Evolutionary conservation across 2,329 filamentous ascomycete species (phyloP), one percentile per base, ranked within the genome.

Genomic region (Microdochium bolleyi): DNA sequence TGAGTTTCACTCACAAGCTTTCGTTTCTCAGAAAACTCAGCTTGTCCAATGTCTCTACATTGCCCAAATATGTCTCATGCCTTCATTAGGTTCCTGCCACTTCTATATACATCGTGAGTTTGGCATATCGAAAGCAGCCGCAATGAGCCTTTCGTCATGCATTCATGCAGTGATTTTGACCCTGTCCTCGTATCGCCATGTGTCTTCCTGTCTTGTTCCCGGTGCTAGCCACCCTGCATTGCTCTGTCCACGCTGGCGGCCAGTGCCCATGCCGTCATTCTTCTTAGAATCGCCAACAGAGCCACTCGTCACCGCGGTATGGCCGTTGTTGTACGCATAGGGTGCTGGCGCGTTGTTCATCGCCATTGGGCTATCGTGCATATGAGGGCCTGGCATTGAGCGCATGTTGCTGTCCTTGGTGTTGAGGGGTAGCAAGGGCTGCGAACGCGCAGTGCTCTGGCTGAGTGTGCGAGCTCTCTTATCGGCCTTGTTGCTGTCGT

Each of bases 401-500:
- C 59, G 67, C 51, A 65, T 67, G 50, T 61, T 67, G 50, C 63
- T 68, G 34, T 73, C 69, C 55, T 67, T 74, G 62, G 74, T 73
- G 58, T 73, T 76, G 27, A 92, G 71, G 1, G 90, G 91, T 25
- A 95, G 73, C 16, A 95, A 68, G 2, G 84, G 75, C 10, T 79
- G 75, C 16, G 63, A 63, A 27, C 56, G 56, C 37, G 54, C 55
- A 32, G 75, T 73, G 24, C 66, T 70, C 49, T 71, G 71, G 21
- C 78, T 78, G 63, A 89, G 81, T 61, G 84, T 80, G 59, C 87
- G 84, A 3, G 89, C 90, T 58, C 86, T 85, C 60, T 87, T 85
- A 65, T 97, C 92, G 32, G 89, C 91, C 66, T 92, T 92, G 63
- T 89, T 90, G 60, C 87, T 87, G 64, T 95, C 87, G 63, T 84